Percentiles rank a stretch among this genome's conserved stretches.
Evolutionary conservation across 768 basidiomycete genomes (phyloP).

Genomic region (Collybiopsis confluens): DNA sequence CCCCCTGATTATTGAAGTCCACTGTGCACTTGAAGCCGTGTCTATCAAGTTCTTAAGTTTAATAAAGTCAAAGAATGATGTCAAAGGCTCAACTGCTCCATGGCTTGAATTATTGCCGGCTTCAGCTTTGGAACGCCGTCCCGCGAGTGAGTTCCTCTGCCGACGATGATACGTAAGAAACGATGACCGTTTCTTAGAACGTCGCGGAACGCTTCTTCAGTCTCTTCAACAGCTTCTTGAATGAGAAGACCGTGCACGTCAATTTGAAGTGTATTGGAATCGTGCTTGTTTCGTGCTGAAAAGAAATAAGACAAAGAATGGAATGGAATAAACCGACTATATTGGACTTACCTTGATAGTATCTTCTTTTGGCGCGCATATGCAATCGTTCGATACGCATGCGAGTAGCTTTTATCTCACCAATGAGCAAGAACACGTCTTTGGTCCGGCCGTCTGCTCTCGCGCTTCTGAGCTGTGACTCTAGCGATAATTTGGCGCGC

Average conservation of each 20-base stretch:
- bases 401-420: conserved; percentile 32
- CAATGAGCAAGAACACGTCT: conserved; percentile 35
- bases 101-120: conserved; percentile 71
- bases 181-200: conserved; percentile 28
- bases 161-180: conserved; percentile 45
- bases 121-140: conserved; percentile 73
- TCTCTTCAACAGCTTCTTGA: conserved; percentile 39
- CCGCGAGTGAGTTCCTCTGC: conserved; percentile 81
- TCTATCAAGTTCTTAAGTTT: conserved; percentile 30
- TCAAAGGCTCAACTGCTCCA: conserved; percentile 53
- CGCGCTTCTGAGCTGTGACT: conserved; percentile 24
- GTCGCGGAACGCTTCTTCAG: conserved; percentile 38
- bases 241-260: conserved; percentile 50
- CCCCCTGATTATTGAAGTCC: conserved; percentile 74
- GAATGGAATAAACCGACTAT: neutral
- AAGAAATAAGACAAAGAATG: too few relatives aligned
- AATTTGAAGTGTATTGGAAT: conserved; percentile 35
- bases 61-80: neutral
- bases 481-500: conserved; percentile 17
- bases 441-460: conserved; percentile 26
- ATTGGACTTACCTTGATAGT: conserved; percentile 35
- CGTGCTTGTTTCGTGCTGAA: conserved; percentile 17
- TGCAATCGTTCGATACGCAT: conserved; percentile 34
- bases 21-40: conserved; percentile 61
- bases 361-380: conserved; percentile 40